Evolutionary conservation across 1,284 basidiomycete species (phyloP), one percentile per base, ranked within the genome.

Genomic region (Mycena citricolor): DNA sequence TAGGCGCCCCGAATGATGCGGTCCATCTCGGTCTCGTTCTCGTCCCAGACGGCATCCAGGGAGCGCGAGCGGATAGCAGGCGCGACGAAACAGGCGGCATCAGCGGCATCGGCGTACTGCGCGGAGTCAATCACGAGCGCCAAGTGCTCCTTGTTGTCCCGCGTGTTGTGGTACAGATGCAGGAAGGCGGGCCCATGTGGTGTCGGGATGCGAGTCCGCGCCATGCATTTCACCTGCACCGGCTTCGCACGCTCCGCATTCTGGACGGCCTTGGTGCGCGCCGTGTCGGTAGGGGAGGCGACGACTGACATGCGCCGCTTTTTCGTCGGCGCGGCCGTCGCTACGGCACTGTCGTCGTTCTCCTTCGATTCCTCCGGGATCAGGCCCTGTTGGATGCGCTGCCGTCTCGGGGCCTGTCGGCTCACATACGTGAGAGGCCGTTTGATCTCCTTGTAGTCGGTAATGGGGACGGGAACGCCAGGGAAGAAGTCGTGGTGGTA

Each of bases 191-290:
- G 86, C 19, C 95, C 95, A 61, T 99, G 92, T 0, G 93, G 91
- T 0, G 97, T 99, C 16, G 97, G 97, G 57, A 99, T 90, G 34
- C 97, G 84, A 4, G 97, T 98, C 44, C 97, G 87, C 3, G 94
- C 97, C 81, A 97, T 91, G 65, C 97, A 99, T 61, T 83, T 86
- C 17, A 94, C 84, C 44, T 79, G 65, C 17, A 86, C 47, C 24
- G 53, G 61, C n/a, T 56, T 57, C 29, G 45, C 30, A 11, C 47
- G 32, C 19, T 49, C 51, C 33, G 51, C 31, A 19, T 24, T 36
- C 13, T 51, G 24, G 38, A 55, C 43, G 28, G 56, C 36, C 38
- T 60, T 61, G 42, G 49, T 44, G 32, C 57, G 59, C 28, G 45
- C 23, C 39, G 55, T 64, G 37, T 20, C 36, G 42, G 54, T 48